Evolutionary conservation across 805 yeast genomes (phyloP), one percentile per base, ranked within the genome.

Genomic region (Lipomyces yamanashiensis): DNA sequence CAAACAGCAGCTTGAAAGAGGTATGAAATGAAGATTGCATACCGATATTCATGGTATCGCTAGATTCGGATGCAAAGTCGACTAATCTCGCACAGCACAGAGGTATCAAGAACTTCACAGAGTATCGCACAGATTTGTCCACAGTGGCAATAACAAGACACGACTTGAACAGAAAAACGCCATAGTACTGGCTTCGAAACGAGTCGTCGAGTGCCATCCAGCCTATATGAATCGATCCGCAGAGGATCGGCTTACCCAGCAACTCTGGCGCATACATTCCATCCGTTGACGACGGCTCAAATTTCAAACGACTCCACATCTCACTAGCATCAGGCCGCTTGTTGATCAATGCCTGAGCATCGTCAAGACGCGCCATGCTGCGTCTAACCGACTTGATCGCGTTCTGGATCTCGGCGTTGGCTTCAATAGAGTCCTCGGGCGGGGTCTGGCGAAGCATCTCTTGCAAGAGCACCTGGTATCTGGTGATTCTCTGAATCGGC

Each of bases 1-100:
- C 68, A 53, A 67, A 67, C 34, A 57, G 48, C 19, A 67, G 41
- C 33, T 67, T 67, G 52, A 61, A 66, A 3, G 70, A 64, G 7
- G 47, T 44, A 17, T 8, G 48, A 6, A 40, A 44, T 2, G 63
- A 33, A 1, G 68, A 53, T 17, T 52, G 63, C 60, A 66, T 39
- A 19, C 69, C 65, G 12, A 33, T 28, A 23, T 17, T 17, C 47
- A 21, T 28, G 45, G 36, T 52, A 43, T 54, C 45, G 45, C 45
- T 48, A 40, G 33, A 44, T 43, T n/a, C 63, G 47, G 54, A 57
- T 6, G 54, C 28, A 9, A 19, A n/a, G 28, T 45, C 41, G 8
- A 28, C 15, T n/a, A 52, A 48, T 9, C 55, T 19, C 5, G 61
- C 43, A 34, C 63, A 50, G 51, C 67, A 50, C 2, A 67, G 61